A percentile compares a stretch with the other conserved stretches of the same genome.
Conservation (phyloP, 768 basidiomycete species). For the Leccinellum rugosiceps region DNA sequence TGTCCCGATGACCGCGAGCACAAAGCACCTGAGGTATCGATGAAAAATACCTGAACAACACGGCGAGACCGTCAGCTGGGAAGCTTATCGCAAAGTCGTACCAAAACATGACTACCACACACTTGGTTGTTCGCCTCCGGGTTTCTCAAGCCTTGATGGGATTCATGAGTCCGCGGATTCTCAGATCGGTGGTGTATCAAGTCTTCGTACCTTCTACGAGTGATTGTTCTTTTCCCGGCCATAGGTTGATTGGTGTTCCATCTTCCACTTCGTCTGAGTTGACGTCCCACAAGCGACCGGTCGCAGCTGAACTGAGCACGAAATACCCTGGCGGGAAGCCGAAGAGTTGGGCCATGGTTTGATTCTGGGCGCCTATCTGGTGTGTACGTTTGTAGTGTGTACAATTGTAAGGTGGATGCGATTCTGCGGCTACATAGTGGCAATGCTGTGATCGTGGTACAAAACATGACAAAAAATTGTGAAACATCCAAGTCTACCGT, state of each 20-base stretch:
- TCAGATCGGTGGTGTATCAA: neutral
- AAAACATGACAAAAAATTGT: neutral
- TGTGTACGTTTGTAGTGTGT: neutral
- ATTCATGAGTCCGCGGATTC: constrained; percentile 12
- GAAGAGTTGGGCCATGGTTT: constrained; percentile 23
- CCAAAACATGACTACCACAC: neutral
- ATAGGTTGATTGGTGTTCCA: constrained; percentile 53
- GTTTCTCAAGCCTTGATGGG: constrained; percentile 53
- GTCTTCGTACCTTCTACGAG: constrained; percentile 66
- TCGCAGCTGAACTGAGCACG: constrained; percentile 36
- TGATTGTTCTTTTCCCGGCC: constrained; percentile 70
- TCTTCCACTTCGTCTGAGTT: constrained; percentile 33
- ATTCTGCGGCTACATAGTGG: neutral
- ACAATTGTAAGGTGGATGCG: neutral
- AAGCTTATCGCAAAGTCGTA: neutral
- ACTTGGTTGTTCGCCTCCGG: constrained; percentile 77
- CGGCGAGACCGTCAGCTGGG: neutral
- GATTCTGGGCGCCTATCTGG: neutral
- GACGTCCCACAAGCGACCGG: constrained; percentile 36
- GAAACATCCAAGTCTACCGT: no score
- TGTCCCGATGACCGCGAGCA: constrained; percentile 80
- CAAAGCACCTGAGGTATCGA: constrained; percentile 71
- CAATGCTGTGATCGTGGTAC: neutral
- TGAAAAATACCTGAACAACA: constrained; percentile 70
- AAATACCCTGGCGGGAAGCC: constrained; percentile 41